phyloP scores from a whole-genome alignment of 129 eudicot genomes.

The Lactuca saligna region DNA sequence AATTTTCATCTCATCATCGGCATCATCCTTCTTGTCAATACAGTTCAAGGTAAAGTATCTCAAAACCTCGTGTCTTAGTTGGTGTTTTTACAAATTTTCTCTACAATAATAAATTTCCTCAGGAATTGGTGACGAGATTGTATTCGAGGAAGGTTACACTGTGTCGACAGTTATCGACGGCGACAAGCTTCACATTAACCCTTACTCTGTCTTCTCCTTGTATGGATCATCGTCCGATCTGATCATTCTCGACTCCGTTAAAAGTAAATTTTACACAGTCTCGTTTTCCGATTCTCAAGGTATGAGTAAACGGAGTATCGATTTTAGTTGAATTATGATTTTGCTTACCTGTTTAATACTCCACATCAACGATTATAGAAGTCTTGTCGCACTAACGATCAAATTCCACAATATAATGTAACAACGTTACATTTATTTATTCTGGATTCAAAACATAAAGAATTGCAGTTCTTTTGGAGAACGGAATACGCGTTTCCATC shows the following conservation, averaged over 20 bases:
- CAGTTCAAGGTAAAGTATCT: constrained; percentile 19
- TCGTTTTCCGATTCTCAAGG: constrained; percentile 53
- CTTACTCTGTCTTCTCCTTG: constrained; percentile 45
- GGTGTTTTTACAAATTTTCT: not conserved
- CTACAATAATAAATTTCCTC: constrained; percentile 9
- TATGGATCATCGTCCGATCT: constrained; percentile 46
- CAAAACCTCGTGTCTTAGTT: not conserved
- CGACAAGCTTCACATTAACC: constrained; percentile 55
- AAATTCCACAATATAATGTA: not conserved
- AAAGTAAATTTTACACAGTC: constrained; percentile 55
- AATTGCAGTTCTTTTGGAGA: too few species aligned
- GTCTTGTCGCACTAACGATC: constrained; percentile 7
- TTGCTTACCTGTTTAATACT: not conserved
- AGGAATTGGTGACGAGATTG: constrained; percentile 24
- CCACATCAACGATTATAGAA: not conserved
- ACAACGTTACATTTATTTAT: not conserved
- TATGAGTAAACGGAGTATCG: constrained; percentile 12
- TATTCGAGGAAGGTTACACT: constrained; percentile 72
- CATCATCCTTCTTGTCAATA: constrained; percentile 32
- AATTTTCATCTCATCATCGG: constrained; percentile 16
- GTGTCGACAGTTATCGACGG: constrained; percentile 71
- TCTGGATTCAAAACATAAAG: not conserved
- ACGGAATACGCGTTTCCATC: too few species aligned
- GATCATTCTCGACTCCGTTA: constrained; percentile 54
- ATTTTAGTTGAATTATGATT: not conserved